Evolutionary conservation across 2,329 filamentous ascomycete genomes (phyloP).

Genomic region (Mariannaea elegans): DNA sequence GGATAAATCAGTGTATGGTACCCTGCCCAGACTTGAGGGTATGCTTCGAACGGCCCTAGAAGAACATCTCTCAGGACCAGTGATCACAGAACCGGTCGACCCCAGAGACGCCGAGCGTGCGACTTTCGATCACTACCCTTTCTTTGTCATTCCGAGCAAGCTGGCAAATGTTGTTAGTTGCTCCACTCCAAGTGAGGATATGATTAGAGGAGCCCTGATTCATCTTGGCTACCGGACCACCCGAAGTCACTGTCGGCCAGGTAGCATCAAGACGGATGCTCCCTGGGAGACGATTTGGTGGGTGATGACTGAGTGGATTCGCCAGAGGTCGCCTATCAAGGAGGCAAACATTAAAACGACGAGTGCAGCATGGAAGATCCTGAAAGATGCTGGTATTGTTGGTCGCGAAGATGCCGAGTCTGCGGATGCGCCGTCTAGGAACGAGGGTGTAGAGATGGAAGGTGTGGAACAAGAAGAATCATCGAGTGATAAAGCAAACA

Average conservation of each 20-base stretch:
- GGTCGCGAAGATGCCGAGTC: slow-evolving; percentile 44
- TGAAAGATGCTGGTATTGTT: slow-evolving; percentile 54
- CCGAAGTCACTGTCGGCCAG: slow-evolving; percentile 87
- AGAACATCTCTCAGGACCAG: slow-evolving; percentile 62
- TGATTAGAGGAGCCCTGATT: slow-evolving; percentile 81
- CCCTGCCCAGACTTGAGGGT: slow-evolving; percentile 82
- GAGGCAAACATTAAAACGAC: slow-evolving; percentile 73
- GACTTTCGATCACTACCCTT: slow-evolving; percentile 77
- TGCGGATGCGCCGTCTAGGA: slow-evolving; percentile 24
- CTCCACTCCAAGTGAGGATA: slow-evolving; percentile 79
- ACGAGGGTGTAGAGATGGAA: slow-evolving; percentile 47
- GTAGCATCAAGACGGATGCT: slow-evolving; percentile 92
- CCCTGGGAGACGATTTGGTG: slow-evolving; percentile 93
- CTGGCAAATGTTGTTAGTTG: slow-evolving; percentile 83
- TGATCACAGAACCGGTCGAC: slow-evolving; percentile 49
- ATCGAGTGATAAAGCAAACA: slow-evolving; percentile 25
- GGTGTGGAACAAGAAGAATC: slow-evolving; percentile 47
- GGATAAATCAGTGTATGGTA: slow-evolving; percentile 78
- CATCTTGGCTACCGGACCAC: slow-evolving; percentile 84
- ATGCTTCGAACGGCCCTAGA: slow-evolving; percentile 92
- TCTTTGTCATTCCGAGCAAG: slow-evolving; percentile 83
- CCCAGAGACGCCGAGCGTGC: slow-evolving; percentile 63
- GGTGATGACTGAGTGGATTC: slow-evolving; percentile 90
- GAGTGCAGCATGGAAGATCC: slow-evolving; percentile 77
- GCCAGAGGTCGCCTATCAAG: slow-evolving; percentile 82